Evolutionary conservation across 306 rosid species (phyloP).

Genomic region (Prunus kanzakura): DNA sequence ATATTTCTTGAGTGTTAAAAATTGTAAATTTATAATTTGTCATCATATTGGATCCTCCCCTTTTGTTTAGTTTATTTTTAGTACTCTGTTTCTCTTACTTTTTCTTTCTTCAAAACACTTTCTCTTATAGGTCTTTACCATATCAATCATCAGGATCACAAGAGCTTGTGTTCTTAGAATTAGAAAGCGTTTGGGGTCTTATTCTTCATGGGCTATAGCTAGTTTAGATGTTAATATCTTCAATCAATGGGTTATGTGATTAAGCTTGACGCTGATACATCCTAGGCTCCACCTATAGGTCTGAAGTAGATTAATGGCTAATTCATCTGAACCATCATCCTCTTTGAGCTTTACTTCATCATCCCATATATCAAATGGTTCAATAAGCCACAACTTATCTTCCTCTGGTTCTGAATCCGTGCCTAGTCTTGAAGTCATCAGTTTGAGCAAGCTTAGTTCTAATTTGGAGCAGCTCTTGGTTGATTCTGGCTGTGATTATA

Average conservation of each 20-base stretch:
- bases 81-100: neutral
- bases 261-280: constrained; percentile 7
- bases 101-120: neutral
- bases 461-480: constrained; percentile 48
- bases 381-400: constrained; percentile 48
- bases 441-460: constrained; percentile 50
- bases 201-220: neutral
- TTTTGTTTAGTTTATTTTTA: neutral
- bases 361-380: constrained; percentile 71
- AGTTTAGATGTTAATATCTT: neutral
- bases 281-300: neutral
- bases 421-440: constrained; percentile 64
- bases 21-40: neutral
- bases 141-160: neutral
- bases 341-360: constrained; percentile 87
- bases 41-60: constrained; percentile 6
- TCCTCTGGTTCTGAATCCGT: constrained; percentile 41
- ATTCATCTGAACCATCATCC: constrained; percentile 72
- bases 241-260: constrained; percentile 1
- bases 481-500: constrained; percentile 35
- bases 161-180: neutral
- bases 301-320: constrained; percentile 44
- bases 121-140: neutral
- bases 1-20: neutral
- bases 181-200: neutral